Evolutionary conservation across 2,329 filamentous ascomycete genomes (phyloP).

Genomic region (Phialophora verrucosa): DNA sequence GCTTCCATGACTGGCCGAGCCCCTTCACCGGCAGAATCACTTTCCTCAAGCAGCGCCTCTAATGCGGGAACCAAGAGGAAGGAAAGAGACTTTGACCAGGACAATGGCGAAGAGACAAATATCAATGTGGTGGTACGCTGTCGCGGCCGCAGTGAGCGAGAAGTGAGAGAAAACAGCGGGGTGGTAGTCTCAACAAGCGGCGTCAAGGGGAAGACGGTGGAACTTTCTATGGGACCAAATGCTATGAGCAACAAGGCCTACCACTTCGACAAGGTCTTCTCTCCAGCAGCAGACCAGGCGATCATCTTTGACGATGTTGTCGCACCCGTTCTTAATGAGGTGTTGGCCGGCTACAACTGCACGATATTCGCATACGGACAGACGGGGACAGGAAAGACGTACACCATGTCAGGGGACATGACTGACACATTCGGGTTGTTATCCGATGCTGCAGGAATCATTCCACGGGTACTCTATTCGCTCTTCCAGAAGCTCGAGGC

Average conservation of each 20-base stretch:
- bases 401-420: conserved; percentile 99
- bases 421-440: conserved; percentile 81
- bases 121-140: conserved; percentile 98
- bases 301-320: conserved; percentile 97
- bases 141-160: conserved; percentile 87
- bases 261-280: conserved; percentile 96
- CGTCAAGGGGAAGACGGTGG: conserved; percentile 81
- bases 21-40: conserved; percentile 72
- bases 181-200: conserved; percentile 88
- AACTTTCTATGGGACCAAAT: conserved; percentile 89
- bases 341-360: conserved; percentile 93
- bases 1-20: conserved; percentile 61
- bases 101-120: conserved; percentile 81
- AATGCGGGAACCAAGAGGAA: conserved; percentile 77
- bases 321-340: conserved; percentile 91
- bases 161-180: conserved; percentile 91
- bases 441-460: conserved; percentile 91
- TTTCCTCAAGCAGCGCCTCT: conserved; percentile 62
- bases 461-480: conserved; percentile 85
- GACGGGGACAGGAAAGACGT: conserved; percentile 97
- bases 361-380: conserved; percentile 99
- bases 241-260: conserved; percentile 96
- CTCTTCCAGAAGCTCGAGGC: conserved; percentile 84
- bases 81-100: conserved; percentile 78
- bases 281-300: conserved; percentile 87